Conservation (phyloP, 2,329 filamentous ascomycete genomes). For the Verticillium tricorpus region DNA sequence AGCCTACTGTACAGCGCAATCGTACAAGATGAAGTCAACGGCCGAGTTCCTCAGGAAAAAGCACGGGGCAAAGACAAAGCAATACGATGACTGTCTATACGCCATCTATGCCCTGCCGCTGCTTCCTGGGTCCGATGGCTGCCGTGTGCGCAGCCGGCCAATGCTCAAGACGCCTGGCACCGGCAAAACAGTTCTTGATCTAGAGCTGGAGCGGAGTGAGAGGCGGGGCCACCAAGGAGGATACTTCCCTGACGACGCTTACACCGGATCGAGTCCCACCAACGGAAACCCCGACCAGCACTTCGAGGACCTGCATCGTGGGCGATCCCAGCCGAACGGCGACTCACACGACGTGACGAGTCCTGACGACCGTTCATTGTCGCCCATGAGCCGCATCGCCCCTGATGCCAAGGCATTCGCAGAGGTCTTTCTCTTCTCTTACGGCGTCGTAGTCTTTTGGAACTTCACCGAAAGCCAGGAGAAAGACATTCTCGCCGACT, state of each 20-base stretch:
- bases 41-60: slow-evolving; percentile 82
- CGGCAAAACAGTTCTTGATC: slow-evolving; percentile 85
- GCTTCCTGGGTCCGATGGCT: slow-evolving; percentile 80
- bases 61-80: slow-evolving; percentile 87
- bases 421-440: slow-evolving; percentile 96
- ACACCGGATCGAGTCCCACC: slow-evolving; percentile 30
- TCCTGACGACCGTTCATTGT: slow-evolving; percentile 38
- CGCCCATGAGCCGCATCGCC: slow-evolving; percentile 55
- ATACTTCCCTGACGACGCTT: slow-evolving; percentile 74
- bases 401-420: slow-evolving; percentile 75
- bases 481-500: slow-evolving; percentile 90
- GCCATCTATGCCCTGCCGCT: slow-evolving; percentile 91
- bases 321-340: slow-evolving; percentile 21
- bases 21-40: slow-evolving; percentile 84
- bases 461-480: slow-evolving; percentile 96
- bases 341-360: not conserved
- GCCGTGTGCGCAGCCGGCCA: slow-evolving; percentile 82
- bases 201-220: slow-evolving; percentile 95
- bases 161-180: slow-evolving; percentile 85
- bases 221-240: slow-evolving; percentile 84
- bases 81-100: slow-evolving; percentile 97
- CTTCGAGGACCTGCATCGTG: slow-evolving; percentile 22
- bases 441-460: slow-evolving; percentile 98
- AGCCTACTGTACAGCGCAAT: slow-evolving; percentile 93
- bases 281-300: slow-evolving; percentile 16